Evolutionary conservation across 2,329 filamentous ascomycete species (phyloP).

Genomic region (Blastomyces percursus): DNA sequence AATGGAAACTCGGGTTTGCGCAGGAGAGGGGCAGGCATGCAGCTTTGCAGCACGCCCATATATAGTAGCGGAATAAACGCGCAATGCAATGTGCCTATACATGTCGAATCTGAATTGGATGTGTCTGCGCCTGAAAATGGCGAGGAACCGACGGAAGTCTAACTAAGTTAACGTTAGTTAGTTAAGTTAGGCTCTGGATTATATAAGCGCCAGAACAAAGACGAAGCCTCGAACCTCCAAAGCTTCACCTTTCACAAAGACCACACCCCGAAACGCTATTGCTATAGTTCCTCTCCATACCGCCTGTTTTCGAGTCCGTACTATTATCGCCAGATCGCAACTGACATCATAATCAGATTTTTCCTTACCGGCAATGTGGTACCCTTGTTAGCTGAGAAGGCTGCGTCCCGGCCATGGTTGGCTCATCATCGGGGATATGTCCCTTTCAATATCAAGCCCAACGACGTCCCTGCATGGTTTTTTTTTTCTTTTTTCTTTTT

Average conservation of each 20-base stretch:
- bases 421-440: neutral
- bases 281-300: constrained; percentile 1
- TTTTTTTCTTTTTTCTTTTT: neutral
- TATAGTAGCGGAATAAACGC: neutral
- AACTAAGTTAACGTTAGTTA: too few species aligned
- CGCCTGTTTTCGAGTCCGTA: neutral
- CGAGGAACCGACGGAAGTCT: too few species aligned
- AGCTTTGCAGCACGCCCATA: neutral
- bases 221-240: neutral
- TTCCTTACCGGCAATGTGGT: neutral
- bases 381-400: constrained; percentile 1
- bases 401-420: neutral
- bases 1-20: neutral
- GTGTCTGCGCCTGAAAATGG: neutral
- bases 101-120: neutral
- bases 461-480: constrained; percentile 1
- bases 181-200: neutral
- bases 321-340: neutral
- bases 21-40: neutral
- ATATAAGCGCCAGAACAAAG: constrained; percentile 4
- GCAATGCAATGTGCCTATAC: neutral
- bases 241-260: neutral
- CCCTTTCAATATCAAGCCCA: neutral
- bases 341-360: neutral
- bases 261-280: neutral